Conservation (phyloP, 2,329 filamentous ascomycete species). For the Ceratocystis huliohia region DNA sequence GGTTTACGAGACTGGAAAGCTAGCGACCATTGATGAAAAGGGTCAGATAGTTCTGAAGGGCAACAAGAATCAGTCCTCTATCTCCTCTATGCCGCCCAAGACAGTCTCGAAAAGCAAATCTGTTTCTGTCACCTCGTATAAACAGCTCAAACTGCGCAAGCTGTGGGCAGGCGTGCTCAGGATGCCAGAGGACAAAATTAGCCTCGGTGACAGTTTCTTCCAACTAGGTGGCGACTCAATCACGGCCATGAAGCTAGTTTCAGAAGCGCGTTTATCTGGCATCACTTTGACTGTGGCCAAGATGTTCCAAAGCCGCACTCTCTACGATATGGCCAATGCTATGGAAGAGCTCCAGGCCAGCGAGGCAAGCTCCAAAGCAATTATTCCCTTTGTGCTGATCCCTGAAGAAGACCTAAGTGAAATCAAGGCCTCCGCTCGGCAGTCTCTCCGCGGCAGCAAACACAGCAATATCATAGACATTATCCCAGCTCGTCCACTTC, state of each 20-base stretch:
- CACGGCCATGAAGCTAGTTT: conserved; percentile 48
- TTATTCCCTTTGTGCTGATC: conserved; percentile 38
- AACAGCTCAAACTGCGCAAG: conserved; percentile 34
- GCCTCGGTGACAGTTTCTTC: conserved; percentile 47
- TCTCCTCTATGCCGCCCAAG: background rate
- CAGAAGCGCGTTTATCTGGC: conserved; percentile 38
- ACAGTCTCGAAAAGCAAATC: conserved; percentile 23
- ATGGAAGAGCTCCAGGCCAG: conserved; percentile 30
- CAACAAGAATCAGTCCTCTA: conserved; percentile 18
- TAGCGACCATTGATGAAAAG: conserved; percentile 30
- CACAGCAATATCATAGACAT: conserved; percentile 42
- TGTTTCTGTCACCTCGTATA: conserved; percentile 31
- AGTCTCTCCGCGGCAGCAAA: conserved; percentile 37
- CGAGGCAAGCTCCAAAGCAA: conserved; percentile 20
- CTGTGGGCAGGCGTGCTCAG: conserved; percentile 39
- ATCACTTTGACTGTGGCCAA: conserved; percentile 41
- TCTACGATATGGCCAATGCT: conserved; percentile 41
- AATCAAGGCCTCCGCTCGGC: conserved; percentile 37
- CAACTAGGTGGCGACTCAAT: conserved; percentile 48
- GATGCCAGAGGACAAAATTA: conserved; percentile 35
- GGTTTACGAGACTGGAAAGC: conserved; percentile 32
- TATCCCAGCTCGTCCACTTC: conserved; percentile 45
- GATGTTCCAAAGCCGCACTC: conserved; percentile 38
- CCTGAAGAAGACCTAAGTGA: background rate
- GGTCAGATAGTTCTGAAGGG: conserved; percentile 27